These are phyloP conservation scores for Pyronema domesticum DNA, from an alignment of 495 filamentous ascomycete species.

Conservation along the genomic window DNA sequence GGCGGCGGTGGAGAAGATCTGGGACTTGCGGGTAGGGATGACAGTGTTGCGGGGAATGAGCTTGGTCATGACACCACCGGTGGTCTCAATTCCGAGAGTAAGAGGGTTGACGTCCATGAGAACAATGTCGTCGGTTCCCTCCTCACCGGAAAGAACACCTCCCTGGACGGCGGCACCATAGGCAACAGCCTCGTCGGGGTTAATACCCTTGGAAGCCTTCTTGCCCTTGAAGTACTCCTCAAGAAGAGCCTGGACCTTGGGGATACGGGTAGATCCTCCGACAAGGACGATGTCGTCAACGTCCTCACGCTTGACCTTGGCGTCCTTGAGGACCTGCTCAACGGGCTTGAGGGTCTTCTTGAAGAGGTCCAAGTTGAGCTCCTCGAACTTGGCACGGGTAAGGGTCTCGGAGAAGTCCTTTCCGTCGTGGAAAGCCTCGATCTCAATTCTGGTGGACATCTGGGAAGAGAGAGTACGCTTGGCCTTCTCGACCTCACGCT, in stretches of 20 bases:
- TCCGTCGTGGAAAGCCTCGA: constrained; percentile 92
- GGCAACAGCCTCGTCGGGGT: constrained; percentile 95
- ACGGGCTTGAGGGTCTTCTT: constrained; percentile 98
- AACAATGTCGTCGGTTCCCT: constrained; percentile 57
- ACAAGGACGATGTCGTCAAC: constrained; percentile 80
- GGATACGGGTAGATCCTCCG: constrained; percentile 89
- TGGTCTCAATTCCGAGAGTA: constrained; percentile 96
- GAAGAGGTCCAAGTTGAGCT: constrained; percentile 96
- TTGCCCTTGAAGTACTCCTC: constrained; percentile 93
- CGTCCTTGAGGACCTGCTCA: constrained; percentile 88
- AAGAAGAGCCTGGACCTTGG: constrained; percentile 84
- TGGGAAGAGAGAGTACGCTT: constrained; percentile 98
- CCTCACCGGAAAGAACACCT: constrained; percentile 81
- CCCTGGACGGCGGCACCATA: constrained; percentile 95
- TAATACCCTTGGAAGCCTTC: constrained; percentile 95
- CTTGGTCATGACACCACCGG: constrained; percentile 96
- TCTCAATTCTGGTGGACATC: constrained; percentile 96
- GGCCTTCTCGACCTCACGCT: constrained; percentile 99
- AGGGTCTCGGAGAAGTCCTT: constrained; percentile 97
- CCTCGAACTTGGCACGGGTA: constrained; percentile 97
- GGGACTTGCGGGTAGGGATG: constrained; percentile 90
- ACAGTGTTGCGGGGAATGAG: constrained; percentile 88
- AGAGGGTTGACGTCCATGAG: constrained; percentile 98
- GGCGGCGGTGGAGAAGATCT: constrained; percentile 95
- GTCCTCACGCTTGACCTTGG: constrained; percentile 75